Percentiles rank a stretch among this genome's conserved stretches.
Evolutionary conservation across 2,329 filamentous ascomycete species (phyloP).

Genomic region (Cadophora malorum): DNA sequence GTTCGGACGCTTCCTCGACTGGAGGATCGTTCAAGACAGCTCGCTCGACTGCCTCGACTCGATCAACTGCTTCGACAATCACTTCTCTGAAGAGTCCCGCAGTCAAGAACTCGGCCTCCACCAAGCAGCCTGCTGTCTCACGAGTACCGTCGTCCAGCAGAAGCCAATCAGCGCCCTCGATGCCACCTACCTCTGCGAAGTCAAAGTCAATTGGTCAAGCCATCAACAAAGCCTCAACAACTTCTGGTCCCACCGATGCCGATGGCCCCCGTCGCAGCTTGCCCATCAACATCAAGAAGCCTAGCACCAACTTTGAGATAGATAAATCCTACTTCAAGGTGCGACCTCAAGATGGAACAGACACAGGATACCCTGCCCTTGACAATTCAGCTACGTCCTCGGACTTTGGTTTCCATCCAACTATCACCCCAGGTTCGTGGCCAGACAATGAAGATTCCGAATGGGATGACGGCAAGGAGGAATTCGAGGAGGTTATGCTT

Average conservation of each 20-base stretch:
- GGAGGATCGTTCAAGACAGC: neutral
- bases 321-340: neutral
- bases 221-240: neutral
- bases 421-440: conserved; percentile 26
- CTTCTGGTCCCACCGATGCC: neutral
- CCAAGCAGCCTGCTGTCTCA: neutral
- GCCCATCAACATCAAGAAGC: conserved; percentile 10
- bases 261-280: neutral
- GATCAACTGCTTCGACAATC: neutral
- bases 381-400: conserved; percentile 23
- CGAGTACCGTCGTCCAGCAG: neutral
- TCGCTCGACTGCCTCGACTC: neutral
- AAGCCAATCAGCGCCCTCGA: neutral
- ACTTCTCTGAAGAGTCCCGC: neutral
- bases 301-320: neutral
- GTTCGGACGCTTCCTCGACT: neutral
- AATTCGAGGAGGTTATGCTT: neutral
- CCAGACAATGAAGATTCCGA: conserved; percentile 10
- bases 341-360: neutral
- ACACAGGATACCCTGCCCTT: conserved; percentile 21
- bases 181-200: neutral
- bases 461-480: conserved; percentile 2
- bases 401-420: conserved; percentile 24
- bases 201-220: neutral
- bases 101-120: neutral